These are phyloP conservation scores for Heterobasidion parviporum DNA, from an alignment of 1,284 basidiomycete species.

Conservation along the genomic window DNA sequence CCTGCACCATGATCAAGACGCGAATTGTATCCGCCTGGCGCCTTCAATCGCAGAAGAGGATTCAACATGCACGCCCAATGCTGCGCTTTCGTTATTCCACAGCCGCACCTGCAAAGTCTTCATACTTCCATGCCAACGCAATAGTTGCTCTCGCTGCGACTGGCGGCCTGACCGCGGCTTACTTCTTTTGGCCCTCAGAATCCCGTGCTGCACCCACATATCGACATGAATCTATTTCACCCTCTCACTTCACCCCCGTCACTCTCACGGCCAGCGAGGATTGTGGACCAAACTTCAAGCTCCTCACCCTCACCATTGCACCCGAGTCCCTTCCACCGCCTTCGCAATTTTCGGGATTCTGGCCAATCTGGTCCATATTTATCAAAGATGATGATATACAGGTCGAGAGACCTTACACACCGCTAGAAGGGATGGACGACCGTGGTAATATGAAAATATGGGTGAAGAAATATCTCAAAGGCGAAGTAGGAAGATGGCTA, in stretches of 20 bases:
- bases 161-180: slow-evolving; percentile 32
- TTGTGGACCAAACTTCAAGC: slow-evolving; percentile 45
- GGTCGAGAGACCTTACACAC: slow-evolving; percentile 82
- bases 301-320: slow-evolving; percentile 55
- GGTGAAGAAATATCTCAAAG: slow-evolving; percentile 71
- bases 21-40: slow-evolving; percentile 1
- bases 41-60: not conserved
- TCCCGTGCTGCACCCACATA: slow-evolving; percentile 30
- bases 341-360: slow-evolving; percentile 13
- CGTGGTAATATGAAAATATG: slow-evolving; percentile 61
- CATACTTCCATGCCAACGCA: slow-evolving; percentile 9
- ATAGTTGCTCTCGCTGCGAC: slow-evolving; percentile 18
- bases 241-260: slow-evolving; percentile 55
- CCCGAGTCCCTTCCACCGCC: slow-evolving; percentile 27
- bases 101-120: not conserved
- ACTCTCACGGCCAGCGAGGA: slow-evolving; percentile 45
- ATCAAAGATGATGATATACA: slow-evolving; percentile 84
- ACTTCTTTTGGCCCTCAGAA: slow-evolving; percentile 40
- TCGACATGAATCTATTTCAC: slow-evolving; percentile 33
- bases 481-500: slow-evolving; percentile 78
- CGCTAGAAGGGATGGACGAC: slow-evolving; percentile 58
- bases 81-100: not conserved
- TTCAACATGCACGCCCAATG: no score
- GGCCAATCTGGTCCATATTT: slow-evolving; percentile 68
- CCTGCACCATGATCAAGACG: slow-evolving; percentile 2